Conservation (phyloP, 345 rosid species). For the Eucalyptus paniculata region DNA sequence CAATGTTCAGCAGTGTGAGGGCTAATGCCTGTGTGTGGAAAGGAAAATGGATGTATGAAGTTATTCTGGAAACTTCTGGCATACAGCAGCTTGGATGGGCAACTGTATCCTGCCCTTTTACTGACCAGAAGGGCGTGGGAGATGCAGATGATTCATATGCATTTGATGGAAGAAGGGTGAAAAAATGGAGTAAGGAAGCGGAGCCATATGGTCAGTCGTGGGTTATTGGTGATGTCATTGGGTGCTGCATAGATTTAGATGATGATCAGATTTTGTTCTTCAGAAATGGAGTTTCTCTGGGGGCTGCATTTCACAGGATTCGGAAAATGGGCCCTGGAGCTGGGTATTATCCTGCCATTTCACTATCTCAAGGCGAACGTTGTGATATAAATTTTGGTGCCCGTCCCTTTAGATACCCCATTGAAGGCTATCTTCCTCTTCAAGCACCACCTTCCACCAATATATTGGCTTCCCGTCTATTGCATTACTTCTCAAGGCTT, state of each 20-base stretch:
- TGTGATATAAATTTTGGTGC: conserved; percentile 84
- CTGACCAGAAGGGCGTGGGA: conserved; percentile 91
- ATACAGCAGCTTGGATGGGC: conserved; percentile 98
- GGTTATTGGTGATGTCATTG: conserved; percentile 90
- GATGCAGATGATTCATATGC: conserved; percentile 99
- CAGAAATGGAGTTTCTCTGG: conserved; percentile 74
- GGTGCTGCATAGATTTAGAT: conserved; percentile 82
- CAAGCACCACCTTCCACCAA: conserved; percentile 43
- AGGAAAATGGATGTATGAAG: conserved; percentile 99
- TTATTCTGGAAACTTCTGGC: conserved; percentile 82
- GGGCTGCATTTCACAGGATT: conserved; percentile 66
- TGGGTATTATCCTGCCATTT: conserved; percentile 89
- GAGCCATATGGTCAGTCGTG: conserved; percentile 83
- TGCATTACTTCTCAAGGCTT: conserved; percentile 65
- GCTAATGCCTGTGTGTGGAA: conserved; percentile 87
- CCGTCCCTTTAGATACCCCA: conserved; percentile 66
- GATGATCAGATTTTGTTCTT: conserved; percentile 65
- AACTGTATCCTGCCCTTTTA: conserved; percentile 76
- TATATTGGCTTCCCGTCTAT: conserved; percentile 37
- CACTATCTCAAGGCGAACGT: conserved; percentile 89
- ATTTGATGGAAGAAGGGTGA: conserved; percentile 88
- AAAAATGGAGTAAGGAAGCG: conserved; percentile 78
- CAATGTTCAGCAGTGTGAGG: conserved; percentile 78
- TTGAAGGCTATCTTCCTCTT: conserved; percentile 58
- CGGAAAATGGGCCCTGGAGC: conserved; percentile 71